Evolutionary conservation across 805 yeast species (phyloP), one percentile per base, ranked within the genome.

Genomic region (Yamadazyma philogaea): DNA sequence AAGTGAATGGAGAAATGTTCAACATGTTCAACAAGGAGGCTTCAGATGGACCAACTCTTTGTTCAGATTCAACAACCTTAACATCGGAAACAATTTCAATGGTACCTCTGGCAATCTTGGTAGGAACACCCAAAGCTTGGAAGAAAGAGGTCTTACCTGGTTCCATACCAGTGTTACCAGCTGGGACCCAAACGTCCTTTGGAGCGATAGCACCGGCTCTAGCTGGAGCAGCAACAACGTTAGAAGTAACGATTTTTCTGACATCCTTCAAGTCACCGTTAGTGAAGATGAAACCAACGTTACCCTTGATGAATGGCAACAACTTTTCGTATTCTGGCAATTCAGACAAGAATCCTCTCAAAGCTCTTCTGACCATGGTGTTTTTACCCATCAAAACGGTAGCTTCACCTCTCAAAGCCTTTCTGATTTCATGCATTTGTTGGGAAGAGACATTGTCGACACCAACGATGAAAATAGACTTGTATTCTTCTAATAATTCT

Each of bases 41-140:
- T 82, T 93, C 99, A 63, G 99, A 93, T 65, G 91, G 95, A 80
- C 99, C 99, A 66, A 93, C 99, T 77, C 78, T 87, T 70, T 68
- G 66, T 66, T 87, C 87, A 53, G 84, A 82, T 54, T 77, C 81
- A 67, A 90, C 96, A 70, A 93, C 96, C 81, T 87, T 87, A 66
- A 93, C 96, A 70, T 93, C 99, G 63, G 85, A 75, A 74, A 88
- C 89, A 77, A 93, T 93, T 81, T 93, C 99, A 84, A 93, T 93
- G 78, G 96, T 89, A 93, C 99, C 99, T 87, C 99, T 90, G 77
- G 96, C 93, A 89, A 93, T 93, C 95, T 93, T 93, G 87, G 99
- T 93, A 83, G 99, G 99, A 66, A 93, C 96, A 87, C 98, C 98
- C 67, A 93, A 84, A 70, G 99, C 99, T 84, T 93, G 99, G 98